Evolutionary conservation across 176 grass and related monocot genomes (phyloP).

Genomic region (Oryza glaberrima): DNA sequence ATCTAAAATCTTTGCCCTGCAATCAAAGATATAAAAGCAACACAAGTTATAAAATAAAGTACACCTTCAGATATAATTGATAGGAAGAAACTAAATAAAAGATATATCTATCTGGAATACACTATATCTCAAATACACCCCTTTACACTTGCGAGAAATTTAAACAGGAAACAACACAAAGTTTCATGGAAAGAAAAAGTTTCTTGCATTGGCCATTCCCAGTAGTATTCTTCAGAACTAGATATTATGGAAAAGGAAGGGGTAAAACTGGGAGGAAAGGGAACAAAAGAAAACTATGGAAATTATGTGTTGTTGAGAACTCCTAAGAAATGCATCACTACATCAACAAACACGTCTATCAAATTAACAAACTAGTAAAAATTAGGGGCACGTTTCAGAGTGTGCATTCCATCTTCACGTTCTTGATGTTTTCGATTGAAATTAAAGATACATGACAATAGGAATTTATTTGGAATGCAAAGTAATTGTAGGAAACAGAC

Average conservation of each 20-base stretch:
- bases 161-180: neutral
- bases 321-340: too few relatives aligned
- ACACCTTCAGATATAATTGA: neutral
- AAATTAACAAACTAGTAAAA: neutral
- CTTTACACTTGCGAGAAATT: neutral
- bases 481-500: neutral
- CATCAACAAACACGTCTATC: too few relatives aligned
- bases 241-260: neutral
- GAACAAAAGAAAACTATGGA: neutral
- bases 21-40: constrained; percentile 22
- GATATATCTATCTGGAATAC: neutral
- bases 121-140: neutral
- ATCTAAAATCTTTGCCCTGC: constrained; percentile 78
- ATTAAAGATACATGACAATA: neutral
- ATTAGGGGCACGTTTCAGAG: neutral
- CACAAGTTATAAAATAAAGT: constrained; percentile 31
- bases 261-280: neutral
- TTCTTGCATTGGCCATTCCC: neutral
- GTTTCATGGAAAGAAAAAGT: neutral
- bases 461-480: neutral
- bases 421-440: neutral
- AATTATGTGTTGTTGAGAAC: neutral
- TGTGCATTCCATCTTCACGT: neutral
- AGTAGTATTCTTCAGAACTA: neutral
- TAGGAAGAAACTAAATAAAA: neutral